A percentile compares a stretch with the other conserved stretches of the same genome.
Evolutionary conservation across 441 rosid species (phyloP).

Genomic region (Corymbia calophylla): DNA sequence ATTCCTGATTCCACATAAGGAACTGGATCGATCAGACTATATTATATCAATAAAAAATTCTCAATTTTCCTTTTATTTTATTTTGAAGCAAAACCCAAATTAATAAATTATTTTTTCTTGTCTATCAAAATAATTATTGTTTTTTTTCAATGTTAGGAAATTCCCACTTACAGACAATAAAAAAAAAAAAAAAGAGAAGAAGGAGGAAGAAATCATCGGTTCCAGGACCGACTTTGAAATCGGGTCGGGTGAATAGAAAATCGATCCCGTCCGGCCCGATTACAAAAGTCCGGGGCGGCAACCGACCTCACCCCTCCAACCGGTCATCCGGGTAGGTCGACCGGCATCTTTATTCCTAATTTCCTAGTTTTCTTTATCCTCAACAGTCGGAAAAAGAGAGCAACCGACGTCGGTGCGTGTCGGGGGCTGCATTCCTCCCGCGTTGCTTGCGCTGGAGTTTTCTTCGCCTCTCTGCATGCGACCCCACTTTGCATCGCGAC

Average conservation of each 20-base stretch:
- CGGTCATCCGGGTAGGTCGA: background rate
- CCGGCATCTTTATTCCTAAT: too few species aligned
- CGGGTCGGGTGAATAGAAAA: too few species aligned
- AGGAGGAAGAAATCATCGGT: too few species aligned
- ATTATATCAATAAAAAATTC: accelerated
- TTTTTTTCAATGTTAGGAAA: background rate
- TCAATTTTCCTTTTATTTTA: too few species aligned
- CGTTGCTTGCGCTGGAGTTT: background rate
- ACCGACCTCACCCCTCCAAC: background rate
- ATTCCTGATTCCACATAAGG: accelerated
- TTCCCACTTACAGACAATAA: background rate
- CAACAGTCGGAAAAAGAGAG: background rate
- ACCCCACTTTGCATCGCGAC: background rate
- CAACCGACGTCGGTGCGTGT: background rate
- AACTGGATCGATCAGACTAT: accelerated
- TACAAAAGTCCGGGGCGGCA: background rate
- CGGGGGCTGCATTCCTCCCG: background rate
- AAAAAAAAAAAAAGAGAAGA: too few species aligned
- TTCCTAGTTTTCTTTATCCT: background rate
- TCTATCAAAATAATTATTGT: too few species aligned
- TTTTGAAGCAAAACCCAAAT: too few species aligned
- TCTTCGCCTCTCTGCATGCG: background rate
- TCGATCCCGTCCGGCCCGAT: background rate
- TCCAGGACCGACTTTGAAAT: background rate
- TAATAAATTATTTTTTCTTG: too few species aligned